phyloP scores from a whole-genome alignment of 208 protist genomes.

The Phytomonas sp. region DNA sequence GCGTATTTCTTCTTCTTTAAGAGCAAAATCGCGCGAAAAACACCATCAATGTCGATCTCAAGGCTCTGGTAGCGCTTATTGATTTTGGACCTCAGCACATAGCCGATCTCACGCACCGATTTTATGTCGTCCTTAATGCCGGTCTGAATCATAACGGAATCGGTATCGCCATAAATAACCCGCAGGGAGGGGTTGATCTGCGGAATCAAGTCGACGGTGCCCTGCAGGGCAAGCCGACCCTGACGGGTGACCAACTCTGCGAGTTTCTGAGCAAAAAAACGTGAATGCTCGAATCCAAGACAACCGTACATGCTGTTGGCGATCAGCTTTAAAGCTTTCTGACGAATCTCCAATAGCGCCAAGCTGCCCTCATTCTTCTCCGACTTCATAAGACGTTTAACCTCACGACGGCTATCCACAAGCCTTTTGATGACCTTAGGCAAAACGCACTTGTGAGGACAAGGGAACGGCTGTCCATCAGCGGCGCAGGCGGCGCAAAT shows the following conservation, averaged over 20 bases:
- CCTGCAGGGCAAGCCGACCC: conserved; percentile 93
- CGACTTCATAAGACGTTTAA: conserved; percentile 92
- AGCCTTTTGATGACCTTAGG: conserved; percentile 94
- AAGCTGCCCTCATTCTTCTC: conserved; percentile 77
- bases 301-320: conserved; percentile 99
- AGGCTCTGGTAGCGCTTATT: conserved; percentile 96
- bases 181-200: conserved; percentile 80
- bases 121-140: conserved; percentile 81
- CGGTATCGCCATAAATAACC: conserved; percentile 98
- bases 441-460: conserved; percentile 83
- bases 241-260: conserved; percentile 97
- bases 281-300: conserved; percentile 96
- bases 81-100: conserved; percentile 91
- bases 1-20: conserved; percentile 94
- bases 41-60: conserved; percentile 99
- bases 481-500: conserved; percentile 64
- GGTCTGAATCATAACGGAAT: conserved; percentile 99
- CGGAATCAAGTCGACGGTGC: conserved; percentile 91
- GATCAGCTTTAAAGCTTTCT: conserved; percentile 97
- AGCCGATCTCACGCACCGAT: conserved; percentile 84
- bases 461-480: conserved; percentile 49
- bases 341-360: conserved; percentile 93
- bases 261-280: conserved; percentile 98
- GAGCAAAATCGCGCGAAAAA: conserved; percentile 98
- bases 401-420: conserved; percentile 90